phyloP scores from a whole-genome alignment of 306 rosid species.

The Trichosanthes truncata region DNA sequence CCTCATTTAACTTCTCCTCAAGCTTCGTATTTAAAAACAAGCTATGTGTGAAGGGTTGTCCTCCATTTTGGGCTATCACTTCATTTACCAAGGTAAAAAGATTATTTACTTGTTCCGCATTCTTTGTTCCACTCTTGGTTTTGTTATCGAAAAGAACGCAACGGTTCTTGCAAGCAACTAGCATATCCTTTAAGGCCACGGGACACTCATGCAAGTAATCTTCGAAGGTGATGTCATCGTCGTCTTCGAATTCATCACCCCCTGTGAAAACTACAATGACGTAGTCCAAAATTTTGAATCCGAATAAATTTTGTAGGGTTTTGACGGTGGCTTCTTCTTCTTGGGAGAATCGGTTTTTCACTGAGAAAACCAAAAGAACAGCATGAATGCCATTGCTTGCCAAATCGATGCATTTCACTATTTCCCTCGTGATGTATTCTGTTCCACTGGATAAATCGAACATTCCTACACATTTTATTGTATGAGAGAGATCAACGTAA shows the following conservation, averaged over 20 bases:
- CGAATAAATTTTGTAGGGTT: constrained; percentile 65
- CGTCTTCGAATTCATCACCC: constrained; percentile 17
- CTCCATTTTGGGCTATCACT: constrained; percentile 43
- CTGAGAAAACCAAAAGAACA: constrained; percentile 56
- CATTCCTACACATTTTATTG: constrained; percentile 33
- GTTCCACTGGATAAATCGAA: constrained; percentile 51
- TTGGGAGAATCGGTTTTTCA: constrained; percentile 52
- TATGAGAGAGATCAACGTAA: not conserved
- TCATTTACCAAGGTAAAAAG: constrained; percentile 46
- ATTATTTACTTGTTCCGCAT: constrained; percentile 39
- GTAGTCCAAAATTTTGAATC: constrained; percentile 56
- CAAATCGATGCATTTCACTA: constrained; percentile 65
- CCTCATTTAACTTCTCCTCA: not conserved
- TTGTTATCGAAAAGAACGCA: constrained; percentile 70
- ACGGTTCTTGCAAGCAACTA: constrained; percentile 45
- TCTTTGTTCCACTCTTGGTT: constrained; percentile 55
- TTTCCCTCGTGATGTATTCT: constrained; percentile 63
- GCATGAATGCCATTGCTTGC: constrained; percentile 95
- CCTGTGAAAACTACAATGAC: not conserved
- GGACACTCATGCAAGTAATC: constrained; percentile 62
- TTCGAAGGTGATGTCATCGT: constrained; percentile 42
- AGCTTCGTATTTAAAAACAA: constrained; percentile 37
- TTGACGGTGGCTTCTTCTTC: constrained; percentile 62
- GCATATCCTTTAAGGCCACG: constrained; percentile 55
- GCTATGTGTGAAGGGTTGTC: constrained; percentile 55